phyloP scores from a whole-genome alignment of 1,139 yeast genomes.

The Cylindricascospora bacillispora region DNA sequence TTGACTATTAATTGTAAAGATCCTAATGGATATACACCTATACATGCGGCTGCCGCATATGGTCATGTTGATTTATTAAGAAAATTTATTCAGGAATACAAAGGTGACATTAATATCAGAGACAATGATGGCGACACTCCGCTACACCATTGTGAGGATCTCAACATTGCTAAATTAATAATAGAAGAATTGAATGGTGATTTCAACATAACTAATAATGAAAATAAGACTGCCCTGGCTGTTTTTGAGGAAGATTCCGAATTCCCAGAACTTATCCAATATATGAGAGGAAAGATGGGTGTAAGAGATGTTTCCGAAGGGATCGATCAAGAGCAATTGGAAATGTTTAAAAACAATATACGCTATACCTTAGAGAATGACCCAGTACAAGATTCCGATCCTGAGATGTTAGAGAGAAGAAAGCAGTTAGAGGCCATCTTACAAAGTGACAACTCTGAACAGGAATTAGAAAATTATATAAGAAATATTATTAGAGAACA shows the following conservation, averaged over 20 bases:
- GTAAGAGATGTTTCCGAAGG: slow-evolving; percentile 37
- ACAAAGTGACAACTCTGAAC: slow-evolving; percentile 67
- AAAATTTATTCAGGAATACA: slow-evolving; percentile 39
- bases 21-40: slow-evolving; percentile 87
- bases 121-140: slow-evolving; percentile 96
- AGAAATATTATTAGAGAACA: slow-evolving; percentile 50
- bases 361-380: slow-evolving; percentile 45
- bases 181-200: slow-evolving; percentile 61
- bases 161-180: slow-evolving; percentile 47
- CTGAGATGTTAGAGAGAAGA: slow-evolving; percentile 44
- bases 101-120: slow-evolving; percentile 71
- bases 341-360: slow-evolving; percentile 30
- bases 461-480: slow-evolving; percentile 56
- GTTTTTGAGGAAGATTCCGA: slow-evolving; percentile 77
- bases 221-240: slow-evolving; percentile 57
- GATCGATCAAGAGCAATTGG: slow-evolving; percentile 34
- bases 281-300: slow-evolving; percentile 42
- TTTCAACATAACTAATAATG: slow-evolving; percentile 47
- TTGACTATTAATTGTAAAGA: slow-evolving; percentile 64
- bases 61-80: slow-evolving; percentile 61
- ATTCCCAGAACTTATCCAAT: slow-evolving; percentile 62
- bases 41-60: slow-evolving; percentile 94
- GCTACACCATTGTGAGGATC: slow-evolving; percentile 75
- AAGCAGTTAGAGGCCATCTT: slow-evolving; percentile 56
- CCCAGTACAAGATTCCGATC: slow-evolving; percentile 28